Evolutionary conservation across 495 filamentous ascomycete species (phyloP), one percentile per base, ranked within the genome.

Genomic region (Trichocladium uniseriatum): DNA sequence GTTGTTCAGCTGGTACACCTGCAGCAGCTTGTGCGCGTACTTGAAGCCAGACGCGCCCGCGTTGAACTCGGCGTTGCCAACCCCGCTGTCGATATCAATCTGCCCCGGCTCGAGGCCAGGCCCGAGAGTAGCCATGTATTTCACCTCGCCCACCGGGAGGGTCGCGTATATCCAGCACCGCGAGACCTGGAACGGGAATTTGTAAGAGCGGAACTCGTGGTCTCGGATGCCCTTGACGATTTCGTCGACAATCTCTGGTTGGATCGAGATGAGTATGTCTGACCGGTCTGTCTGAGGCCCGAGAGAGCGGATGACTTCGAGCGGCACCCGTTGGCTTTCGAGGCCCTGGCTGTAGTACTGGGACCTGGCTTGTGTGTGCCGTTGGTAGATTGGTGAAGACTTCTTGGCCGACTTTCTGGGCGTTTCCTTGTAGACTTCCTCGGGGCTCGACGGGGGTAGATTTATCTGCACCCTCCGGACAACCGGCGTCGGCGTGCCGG

Each of bases 1-100:
- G 44, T 77, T 69, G 42, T 76, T 73, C 5, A 79, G 67, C 52
- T 72, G 64, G 43, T 78, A 78, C 6, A 78, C 67, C 48, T 77
- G 71, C 5, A 69, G 24, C 27, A 78, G 60, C 55, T 76, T 69
- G 40, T 74, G 69, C 14, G 75, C 75, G 34, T 53, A 68, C 21
- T 64, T 66, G 22, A 55, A 54, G 7, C 41, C 38, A 14, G 22
- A 48, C 14, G 47, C 56, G 22, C 67, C 67, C n/a, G 54, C 45
- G 43, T 76, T 77, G 57, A 78, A 78, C 29, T 71, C 69, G 15
- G 56, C 63, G 34, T 76, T 78, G 20, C 69, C 75, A 1, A 69
- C 20, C 0, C 71, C 73, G 8, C 46, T 55, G 11, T 59, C 49
- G 40, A 61, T 58, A 7, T 60, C 27, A 15, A 75, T 64, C 53